phyloP scores from a whole-genome alignment of 495 filamentous ascomycete species.

The Rusavskia elegans region DNA sequence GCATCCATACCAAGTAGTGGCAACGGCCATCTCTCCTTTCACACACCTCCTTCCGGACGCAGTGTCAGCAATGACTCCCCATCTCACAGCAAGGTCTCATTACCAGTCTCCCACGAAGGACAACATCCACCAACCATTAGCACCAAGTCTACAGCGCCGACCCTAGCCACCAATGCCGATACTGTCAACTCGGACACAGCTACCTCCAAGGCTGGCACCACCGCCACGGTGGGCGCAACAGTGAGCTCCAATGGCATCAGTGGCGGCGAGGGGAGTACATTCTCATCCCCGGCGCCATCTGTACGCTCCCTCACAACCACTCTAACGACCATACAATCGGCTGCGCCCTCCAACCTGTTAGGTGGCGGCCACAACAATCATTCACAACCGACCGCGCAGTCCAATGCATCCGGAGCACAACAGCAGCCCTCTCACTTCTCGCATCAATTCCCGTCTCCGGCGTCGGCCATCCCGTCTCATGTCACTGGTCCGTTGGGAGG shows the following conservation, averaged over 20 bases:
- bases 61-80: constrained; percentile 23
- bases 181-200: constrained; percentile 57
- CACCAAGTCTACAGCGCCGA: constrained; percentile 59
- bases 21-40: constrained; percentile 44
- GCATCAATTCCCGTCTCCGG: constrained; percentile 74
- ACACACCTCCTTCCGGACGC: constrained; percentile 25
- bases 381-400: constrained; percentile 19
- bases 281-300: constrained; percentile 85
- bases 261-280: constrained; percentile 68
- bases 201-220: constrained; percentile 65
- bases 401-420: constrained; percentile 13
- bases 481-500: constrained; percentile 35
- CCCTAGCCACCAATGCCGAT: constrained; percentile 65
- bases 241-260: constrained; percentile 38
- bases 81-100: constrained; percentile 35
- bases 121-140: constrained; percentile 40
- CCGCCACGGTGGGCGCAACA: constrained; percentile 46
- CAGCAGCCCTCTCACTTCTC: constrained; percentile 48
- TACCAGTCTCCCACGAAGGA: constrained; percentile 41
- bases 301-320: constrained; percentile 87
- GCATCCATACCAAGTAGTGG: constrained; percentile 24
- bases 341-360: constrained; percentile 49
- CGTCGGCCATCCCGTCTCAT: constrained; percentile 69
- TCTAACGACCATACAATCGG: constrained; percentile 88
- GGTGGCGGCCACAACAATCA: constrained; percentile 23